Evolutionary conservation across 768 basidiomycete genomes (phyloP).

Genomic region (Cantharellus cinnabarinus): DNA sequence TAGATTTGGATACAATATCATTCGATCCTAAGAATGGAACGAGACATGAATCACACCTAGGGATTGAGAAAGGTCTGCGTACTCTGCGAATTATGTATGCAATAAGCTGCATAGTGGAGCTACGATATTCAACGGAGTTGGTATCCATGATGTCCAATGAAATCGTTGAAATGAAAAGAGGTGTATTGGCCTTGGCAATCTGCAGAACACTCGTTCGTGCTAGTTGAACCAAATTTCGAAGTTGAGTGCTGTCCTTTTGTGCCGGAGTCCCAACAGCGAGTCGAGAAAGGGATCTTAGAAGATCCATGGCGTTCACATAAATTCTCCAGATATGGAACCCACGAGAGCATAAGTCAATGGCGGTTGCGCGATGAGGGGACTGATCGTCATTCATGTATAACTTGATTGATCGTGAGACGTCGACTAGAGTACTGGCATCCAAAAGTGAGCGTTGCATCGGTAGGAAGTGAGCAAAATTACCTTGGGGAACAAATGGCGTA

Average conservation of each 20-base stretch:
- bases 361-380: slow-evolving; percentile 43
- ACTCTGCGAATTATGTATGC: slow-evolving; percentile 88
- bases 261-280: slow-evolving; percentile 31
- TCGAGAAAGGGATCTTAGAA: slow-evolving; percentile 64
- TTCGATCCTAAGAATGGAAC: slow-evolving; percentile 38
- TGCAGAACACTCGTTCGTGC: slow-evolving; percentile 69
- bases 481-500: slow-evolving; percentile 52
- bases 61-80: not conserved
- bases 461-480: slow-evolving; percentile 21
- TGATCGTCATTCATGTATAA: slow-evolving; percentile 57
- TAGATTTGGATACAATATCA: slow-evolving; percentile 65
- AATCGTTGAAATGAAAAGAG: slow-evolving; percentile 85
- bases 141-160: slow-evolving; percentile 72
- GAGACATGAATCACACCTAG: not conserved
- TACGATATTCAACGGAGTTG: slow-evolving; percentile 52
- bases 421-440: slow-evolving; percentile 42
- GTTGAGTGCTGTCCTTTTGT: slow-evolving; percentile 36
- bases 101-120: slow-evolving; percentile 78
- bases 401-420: slow-evolving; percentile 66
- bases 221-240: slow-evolving; percentile 52
- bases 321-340: slow-evolving; percentile 93
- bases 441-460: not conserved
- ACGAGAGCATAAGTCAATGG: slow-evolving; percentile 74
- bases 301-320: slow-evolving; percentile 75
- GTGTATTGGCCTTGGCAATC: slow-evolving; percentile 65